Base-by-base conservation (phyloP, 129 eudicot genomes). In the Mikania micrantha region DNA sequence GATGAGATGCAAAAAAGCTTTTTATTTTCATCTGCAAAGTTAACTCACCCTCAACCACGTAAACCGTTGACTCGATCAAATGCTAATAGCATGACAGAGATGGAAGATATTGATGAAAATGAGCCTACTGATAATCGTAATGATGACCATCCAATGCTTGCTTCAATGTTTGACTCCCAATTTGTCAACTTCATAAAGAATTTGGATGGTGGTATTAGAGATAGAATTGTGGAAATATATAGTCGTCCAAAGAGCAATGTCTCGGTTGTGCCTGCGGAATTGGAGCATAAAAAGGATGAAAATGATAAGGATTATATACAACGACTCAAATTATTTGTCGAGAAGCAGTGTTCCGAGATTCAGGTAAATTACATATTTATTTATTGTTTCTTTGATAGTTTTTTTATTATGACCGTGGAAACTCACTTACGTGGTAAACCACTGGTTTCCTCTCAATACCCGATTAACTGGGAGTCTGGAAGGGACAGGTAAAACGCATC, bases 1-100 rank as follows among this genome's bases (percentile, higher is more conserved):
- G 95, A 93, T 15, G 99, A 93, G 38, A 80, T 89, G 96, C 88
- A 83, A 74, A 93, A 84, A 72, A 89, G 93, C 79, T 79, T 71
- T 52, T 29, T 85, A 12, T 86, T 93, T 66, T 73, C 92, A 10
- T 77, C 93, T 66, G 84, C 69, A 39, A 93, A 86, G 79, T 75
- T 85, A 36, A 48, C 83, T 35, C 80, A 82, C 38, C 64, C 79
- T 41, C 80, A 82, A 35, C 67, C 79, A 29, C 91, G 80, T 48
- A 86, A 81, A 67, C 85, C 87, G 4, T 80, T 93, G 79, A 79
- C 88, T 11, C 82, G 96, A 83, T 93, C 99, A 34, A 77, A 65
- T 36, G 83, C 90, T 60, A 95, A 95, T 69, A 83, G 95, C 72
- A 86, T 89, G 96, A 82, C 88, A 15, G 99, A 89, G 36, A 83